Percentiles rank a stretch among this genome's conserved stretches.
Conservation (phyloP, 441 rosid genomes). For the Eruca vesicaria region DNA sequence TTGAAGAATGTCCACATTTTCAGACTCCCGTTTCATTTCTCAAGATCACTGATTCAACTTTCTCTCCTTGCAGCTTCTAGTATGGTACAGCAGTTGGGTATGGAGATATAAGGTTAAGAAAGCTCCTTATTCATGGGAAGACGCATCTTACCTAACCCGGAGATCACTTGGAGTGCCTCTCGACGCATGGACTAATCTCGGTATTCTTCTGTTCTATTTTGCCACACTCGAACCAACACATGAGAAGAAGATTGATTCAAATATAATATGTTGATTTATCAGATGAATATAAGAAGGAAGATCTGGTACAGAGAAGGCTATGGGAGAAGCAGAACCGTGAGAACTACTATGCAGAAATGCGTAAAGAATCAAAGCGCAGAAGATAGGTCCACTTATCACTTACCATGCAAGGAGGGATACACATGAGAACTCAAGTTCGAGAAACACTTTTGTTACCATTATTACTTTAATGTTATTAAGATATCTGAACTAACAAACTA, state of each 20-base stretch:
- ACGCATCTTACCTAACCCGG: constrained; percentile 72
- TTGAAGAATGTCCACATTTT: neutral
- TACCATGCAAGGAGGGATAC: constrained; percentile 17
- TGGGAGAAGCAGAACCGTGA: constrained; percentile 86
- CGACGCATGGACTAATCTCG: constrained; percentile 76
- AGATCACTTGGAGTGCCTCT: constrained; percentile 51
- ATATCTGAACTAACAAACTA: constrained; percentile 12
- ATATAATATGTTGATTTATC: neutral
- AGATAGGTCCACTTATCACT: constrained; percentile 44
- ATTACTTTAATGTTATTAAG: constrained; percentile 19
- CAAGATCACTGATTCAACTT: neutral
- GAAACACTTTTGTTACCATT: constrained; percentile 24
- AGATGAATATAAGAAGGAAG: constrained; percentile 81
- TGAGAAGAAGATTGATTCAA: neutral
- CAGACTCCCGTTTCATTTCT: neutral
- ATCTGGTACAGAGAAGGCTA: constrained; percentile 61
- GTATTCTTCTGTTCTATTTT: constrained; percentile 36
- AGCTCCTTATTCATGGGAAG: constrained; percentile 87
- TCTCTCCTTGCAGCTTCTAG: constrained; percentile 48
- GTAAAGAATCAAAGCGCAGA: constrained; percentile 59
- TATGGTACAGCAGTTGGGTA: constrained; percentile 74
- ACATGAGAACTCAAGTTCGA: neutral
- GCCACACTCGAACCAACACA: neutral
- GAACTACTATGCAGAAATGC: constrained; percentile 60
- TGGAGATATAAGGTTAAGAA: constrained; percentile 83